phyloP scores from a whole-genome alignment of 2,329 filamentous ascomycete genomes.

The Mycogone perniciosa region DNA sequence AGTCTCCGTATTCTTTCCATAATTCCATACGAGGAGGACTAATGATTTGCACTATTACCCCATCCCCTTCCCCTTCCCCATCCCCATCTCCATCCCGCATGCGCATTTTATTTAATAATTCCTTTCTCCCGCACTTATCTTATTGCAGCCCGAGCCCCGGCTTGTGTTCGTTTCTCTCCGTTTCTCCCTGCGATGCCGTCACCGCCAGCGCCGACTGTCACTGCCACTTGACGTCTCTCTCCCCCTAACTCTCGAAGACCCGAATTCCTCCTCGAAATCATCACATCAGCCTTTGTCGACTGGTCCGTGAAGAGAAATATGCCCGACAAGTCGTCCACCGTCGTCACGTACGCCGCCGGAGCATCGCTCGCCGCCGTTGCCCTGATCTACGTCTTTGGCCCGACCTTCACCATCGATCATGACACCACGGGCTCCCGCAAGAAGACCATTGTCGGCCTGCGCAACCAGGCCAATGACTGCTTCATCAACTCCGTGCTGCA shows the following conservation, averaged over 20 bases:
- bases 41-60: too few relatives aligned
- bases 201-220: constrained; percentile 6
- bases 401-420: constrained; percentile 92
- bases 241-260: background rate
- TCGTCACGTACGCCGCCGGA: constrained; percentile 85
- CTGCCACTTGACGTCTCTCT: constrained; percentile 5
- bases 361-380: constrained; percentile 92
- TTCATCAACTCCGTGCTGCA: constrained; percentile 97
- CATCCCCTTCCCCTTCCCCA: too few relatives aligned
- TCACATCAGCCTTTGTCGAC: background rate
- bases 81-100: too few relatives aligned
- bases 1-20: too few relatives aligned
- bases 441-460: constrained; percentile 81
- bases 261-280: constrained; percentile 1
- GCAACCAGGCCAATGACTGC: constrained; percentile 90
- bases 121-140: too few relatives aligned
- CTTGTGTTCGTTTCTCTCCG: background rate
- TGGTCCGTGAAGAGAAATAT: constrained; percentile 18
- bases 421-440: constrained; percentile 63
- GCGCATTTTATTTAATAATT: too few relatives aligned
- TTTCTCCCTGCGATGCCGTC: constrained; percentile 17
- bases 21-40: too few relatives aligned
- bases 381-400: constrained; percentile 93
- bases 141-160: background rate
- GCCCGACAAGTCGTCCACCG: constrained; percentile 32